Evolutionary conservation across 345 rosid species (phyloP).

Genomic region (Eutrema japonicum): DNA sequence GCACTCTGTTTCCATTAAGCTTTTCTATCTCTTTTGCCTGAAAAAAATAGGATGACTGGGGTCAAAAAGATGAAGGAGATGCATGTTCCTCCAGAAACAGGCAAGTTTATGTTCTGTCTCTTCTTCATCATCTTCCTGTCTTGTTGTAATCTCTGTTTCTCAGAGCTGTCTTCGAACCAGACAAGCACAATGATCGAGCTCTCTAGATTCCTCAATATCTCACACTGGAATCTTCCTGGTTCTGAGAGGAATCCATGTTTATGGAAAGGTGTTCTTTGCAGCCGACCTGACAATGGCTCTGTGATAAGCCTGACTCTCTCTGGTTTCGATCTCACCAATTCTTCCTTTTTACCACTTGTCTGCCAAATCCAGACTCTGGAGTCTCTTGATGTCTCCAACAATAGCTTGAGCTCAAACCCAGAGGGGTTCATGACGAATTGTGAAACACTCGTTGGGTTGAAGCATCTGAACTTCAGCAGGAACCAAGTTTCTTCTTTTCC

Average conservation of each 20-base stretch:
- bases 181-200: conserved; percentile 49
- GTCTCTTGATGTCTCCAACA: conserved; percentile 60
- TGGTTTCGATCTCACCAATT: conserved; percentile 46
- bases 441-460: conserved; percentile 51
- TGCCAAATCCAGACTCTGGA: conserved; percentile 64
- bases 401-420: conserved; percentile 57
- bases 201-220: conserved; percentile 36
- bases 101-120: conserved; percentile 27
- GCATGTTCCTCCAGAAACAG: conserved; percentile 32
- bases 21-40: neutral
- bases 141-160: conserved; percentile 40
- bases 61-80: conserved; percentile 28
- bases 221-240: conserved; percentile 49
- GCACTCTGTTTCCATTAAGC: conserved; percentile 20
- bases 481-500: conserved; percentile 55
- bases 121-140: conserved; percentile 26
- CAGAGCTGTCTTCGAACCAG: conserved; percentile 51
- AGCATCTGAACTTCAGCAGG: conserved; percentile 57
- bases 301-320: conserved; percentile 48
- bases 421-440: conserved; percentile 51
- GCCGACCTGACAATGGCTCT: conserved; percentile 41
- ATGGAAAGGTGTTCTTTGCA: conserved; percentile 66
- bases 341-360: conserved; percentile 50
- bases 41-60: neutral
- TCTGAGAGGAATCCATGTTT: conserved; percentile 53